These are phyloP conservation scores for Eleusine indica DNA, from an alignment of 176 grass and related monocot genomes.

Conservation along the genomic window DNA sequence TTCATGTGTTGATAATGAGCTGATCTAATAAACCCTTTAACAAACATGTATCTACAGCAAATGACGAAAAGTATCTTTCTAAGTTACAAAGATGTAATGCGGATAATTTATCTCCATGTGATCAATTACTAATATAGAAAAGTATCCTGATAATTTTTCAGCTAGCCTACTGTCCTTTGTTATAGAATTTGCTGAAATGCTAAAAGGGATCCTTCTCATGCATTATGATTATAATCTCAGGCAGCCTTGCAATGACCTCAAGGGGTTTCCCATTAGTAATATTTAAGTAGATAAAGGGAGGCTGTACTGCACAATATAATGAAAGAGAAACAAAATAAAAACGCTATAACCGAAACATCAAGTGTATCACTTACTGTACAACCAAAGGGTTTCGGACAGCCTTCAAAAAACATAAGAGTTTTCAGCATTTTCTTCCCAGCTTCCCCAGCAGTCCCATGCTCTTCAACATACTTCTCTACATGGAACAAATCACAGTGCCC, in stretches of 20 bases:
- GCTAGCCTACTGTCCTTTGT: neutral
- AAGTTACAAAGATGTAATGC: too few species aligned
- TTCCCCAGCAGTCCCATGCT: conserved; percentile 80
- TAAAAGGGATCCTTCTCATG: neutral
- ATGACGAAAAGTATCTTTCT: neutral
- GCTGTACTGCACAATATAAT: conserved; percentile 8
- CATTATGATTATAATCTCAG: neutral
- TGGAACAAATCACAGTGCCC: conserved; percentile 90
- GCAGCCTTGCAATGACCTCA: neutral
- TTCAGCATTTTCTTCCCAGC: conserved; percentile 83
- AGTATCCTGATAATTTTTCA: neutral
- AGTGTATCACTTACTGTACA: conserved; percentile 85
- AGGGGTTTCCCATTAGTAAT: neutral
- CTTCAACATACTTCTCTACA: conserved; percentile 95
- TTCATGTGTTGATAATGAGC: neutral
- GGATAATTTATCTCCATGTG: too few species aligned
- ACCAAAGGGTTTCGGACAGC: conserved; percentile 92
- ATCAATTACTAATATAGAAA: neutral
- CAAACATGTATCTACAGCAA: neutral
- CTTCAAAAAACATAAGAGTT: conserved; percentile 98
- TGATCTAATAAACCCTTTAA: conserved; percentile 7
- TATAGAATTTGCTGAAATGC: neutral
- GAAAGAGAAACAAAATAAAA: conserved; percentile 8
- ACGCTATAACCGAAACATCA: conserved; percentile 12
- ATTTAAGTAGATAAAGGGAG: neutral